A percentile compares a stretch with the other conserved stretches of the same genome.
These are phyloP conservation scores for Polyplosphaeria fusca DNA, from an alignment of 495 filamentous ascomycete genomes.

Conservation along the genomic window DNA sequence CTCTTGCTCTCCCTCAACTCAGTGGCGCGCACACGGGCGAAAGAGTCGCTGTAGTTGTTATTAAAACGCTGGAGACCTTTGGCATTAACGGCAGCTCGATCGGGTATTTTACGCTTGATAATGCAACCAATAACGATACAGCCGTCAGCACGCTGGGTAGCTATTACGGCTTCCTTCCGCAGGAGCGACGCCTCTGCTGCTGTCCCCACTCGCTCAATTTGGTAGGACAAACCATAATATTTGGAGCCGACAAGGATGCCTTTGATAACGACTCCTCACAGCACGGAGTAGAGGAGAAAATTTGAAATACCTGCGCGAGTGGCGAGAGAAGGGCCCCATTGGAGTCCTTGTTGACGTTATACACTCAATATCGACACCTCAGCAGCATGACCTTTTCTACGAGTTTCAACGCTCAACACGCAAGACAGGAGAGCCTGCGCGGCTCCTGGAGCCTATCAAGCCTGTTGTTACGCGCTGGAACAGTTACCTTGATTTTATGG, in stretches of 20 bases:
- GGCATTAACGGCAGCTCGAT: background rate
- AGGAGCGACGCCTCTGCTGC: background rate
- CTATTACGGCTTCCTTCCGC: too few species aligned
- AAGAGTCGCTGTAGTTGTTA: constrained; percentile 7
- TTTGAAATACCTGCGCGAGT: background rate
- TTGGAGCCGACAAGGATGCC: background rate
- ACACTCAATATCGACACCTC: too few species aligned
- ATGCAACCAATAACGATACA: constrained; percentile 6
- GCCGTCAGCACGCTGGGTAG: too few species aligned
- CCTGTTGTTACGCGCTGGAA: too few species aligned
- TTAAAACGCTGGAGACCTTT: constrained; percentile 1
- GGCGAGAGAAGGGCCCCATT: too few species aligned
- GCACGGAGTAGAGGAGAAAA: background rate
- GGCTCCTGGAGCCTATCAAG: background rate
- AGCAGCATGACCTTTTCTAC: too few species aligned
- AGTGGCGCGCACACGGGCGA: background rate
- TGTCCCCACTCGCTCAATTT: constrained; percentile 10
- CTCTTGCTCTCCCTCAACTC: background rate
- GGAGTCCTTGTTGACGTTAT: too few species aligned
- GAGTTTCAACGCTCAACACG: too few species aligned
- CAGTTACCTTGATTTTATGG: background rate
- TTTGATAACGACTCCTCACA: background rate
- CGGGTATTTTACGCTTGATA: constrained; percentile 13
- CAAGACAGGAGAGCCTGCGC: background rate
- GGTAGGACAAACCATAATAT: background rate